Evolutionary conservation across 2,329 filamentous ascomycete species (phyloP), one percentile per base, ranked within the genome.

Genomic region (Aureobasidium sp.): DNA sequence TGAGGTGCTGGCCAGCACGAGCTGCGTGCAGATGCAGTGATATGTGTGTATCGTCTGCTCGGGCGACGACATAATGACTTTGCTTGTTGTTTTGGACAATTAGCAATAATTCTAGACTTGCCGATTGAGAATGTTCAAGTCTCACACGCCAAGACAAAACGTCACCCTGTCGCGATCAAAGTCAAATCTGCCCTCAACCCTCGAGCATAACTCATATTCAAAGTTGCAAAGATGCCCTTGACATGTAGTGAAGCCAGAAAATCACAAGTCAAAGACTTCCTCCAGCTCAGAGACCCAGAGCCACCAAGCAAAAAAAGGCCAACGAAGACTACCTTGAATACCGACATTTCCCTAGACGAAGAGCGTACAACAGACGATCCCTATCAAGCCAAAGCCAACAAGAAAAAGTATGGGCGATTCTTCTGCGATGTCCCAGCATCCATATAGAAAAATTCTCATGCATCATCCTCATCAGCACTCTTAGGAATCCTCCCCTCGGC

Each of bases 11-110:
- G 84, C 81, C 65, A 89, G 79, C 61, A 88, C 75, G 65, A 88
- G 81, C 67, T 86, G 81, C 49, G 78, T 84, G 79, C 87, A 89
- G 70, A 86, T 79, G 78, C 87, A 89, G 75, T 84, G 82, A 73
- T 84, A 84, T 63, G 80, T 83, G 71, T 80, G 74, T 65, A 82
- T 53, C n/a, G 36, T 51, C 31, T 34, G 31, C n/a, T 48, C 55
- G n/a, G 41, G 22, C 39, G 34, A 47, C 34, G 57, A 60, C 57
- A 60, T 60, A 34, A 9, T 41, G 44, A 22, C 3, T 27, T 48
- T 42, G 12, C 8, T 31, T 47, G 2, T 9, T 34, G 34, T n/a
- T n/a, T 17, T 3, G 41, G 9, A 29, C 29, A n/a, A n/a, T 14
- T 11, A 27, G 39, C 34, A 8, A 17, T 9, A 22, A 3, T 12